A percentile compares a stretch with the other conserved stretches of the same genome.
Evolutionary conservation across 2,329 filamentous ascomycete genomes (phyloP).

Genomic region (Daldinia eschscholtzii): DNA sequence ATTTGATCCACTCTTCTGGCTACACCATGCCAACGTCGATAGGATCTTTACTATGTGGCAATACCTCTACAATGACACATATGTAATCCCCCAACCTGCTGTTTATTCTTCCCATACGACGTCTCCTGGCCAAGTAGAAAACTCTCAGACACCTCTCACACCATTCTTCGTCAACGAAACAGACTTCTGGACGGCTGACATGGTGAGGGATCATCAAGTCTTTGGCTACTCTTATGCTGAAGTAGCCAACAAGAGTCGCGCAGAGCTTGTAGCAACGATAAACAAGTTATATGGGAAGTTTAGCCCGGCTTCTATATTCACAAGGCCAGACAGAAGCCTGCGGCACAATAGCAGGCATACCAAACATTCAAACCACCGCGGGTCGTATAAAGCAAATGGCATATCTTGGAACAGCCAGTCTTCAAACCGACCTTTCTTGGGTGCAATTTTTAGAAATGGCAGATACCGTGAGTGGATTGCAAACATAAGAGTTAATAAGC

Average conservation of each 20-base stretch:
- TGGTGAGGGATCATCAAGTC: constrained; percentile 67
- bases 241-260: constrained; percentile 59
- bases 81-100: constrained; percentile 69
- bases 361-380: neutral
- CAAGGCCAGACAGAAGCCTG: constrained; percentile 18
- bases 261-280: constrained; percentile 64
- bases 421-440: constrained; percentile 46
- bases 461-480: constrained; percentile 75
- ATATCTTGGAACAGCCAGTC: constrained; percentile 46
- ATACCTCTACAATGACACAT: constrained; percentile 75
- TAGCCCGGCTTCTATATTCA: constrained; percentile 54
- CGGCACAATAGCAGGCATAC: constrained; percentile 9
- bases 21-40: constrained; percentile 83
- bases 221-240: constrained; percentile 85
- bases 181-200: constrained; percentile 76
- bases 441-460: constrained; percentile 55
- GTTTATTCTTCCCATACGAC: constrained; percentile 73
- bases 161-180: constrained; percentile 75
- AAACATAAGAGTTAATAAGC: constrained; percentile 73
- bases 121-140: constrained; percentile 64
- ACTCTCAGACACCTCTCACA: constrained; percentile 69
- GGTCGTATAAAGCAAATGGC: constrained; percentile 17
- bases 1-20: constrained; percentile 84
- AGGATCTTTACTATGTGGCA: constrained; percentile 84
- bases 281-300: constrained; percentile 72